Evolutionary conservation across 352 stramenopile species (phyloP).

Genomic region (Pythium dissimile): DNA sequence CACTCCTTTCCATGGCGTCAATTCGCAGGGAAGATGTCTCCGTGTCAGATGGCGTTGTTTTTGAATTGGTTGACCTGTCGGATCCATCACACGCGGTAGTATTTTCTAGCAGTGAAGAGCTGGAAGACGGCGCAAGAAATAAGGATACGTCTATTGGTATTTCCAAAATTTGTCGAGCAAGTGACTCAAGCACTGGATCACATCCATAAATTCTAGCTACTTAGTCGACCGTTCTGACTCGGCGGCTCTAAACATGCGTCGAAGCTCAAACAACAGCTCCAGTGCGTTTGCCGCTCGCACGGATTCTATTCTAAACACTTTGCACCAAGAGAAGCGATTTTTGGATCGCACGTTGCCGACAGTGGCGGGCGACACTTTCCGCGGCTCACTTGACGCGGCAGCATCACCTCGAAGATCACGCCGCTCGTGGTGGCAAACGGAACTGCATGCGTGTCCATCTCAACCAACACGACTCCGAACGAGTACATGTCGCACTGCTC

Average conservation of each 20-base stretch:
- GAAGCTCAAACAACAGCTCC: not conserved
- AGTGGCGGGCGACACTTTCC: not conserved
- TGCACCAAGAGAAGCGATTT: not conserved
- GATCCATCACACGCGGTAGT: no score
- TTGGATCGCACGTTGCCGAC: not conserved
- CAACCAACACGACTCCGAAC: constrained; percentile 42
- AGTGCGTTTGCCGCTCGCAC: not conserved
- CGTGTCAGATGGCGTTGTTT: no score
- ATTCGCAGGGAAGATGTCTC: no score
- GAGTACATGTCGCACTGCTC: constrained; percentile 47
- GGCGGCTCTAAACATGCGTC: not conserved
- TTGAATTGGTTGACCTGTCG: no score
- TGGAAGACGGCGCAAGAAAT: no score
- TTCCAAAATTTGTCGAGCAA: no score
- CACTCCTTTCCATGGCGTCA: no score
- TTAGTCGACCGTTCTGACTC: no score
- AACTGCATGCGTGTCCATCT: not conserved
- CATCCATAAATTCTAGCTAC: no score
- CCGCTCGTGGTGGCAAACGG: not conserved
- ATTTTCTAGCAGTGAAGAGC: no score
- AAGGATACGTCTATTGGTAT: no score
- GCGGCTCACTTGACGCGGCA: not conserved
- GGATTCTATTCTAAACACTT: not conserved
- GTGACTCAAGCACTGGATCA: no score
- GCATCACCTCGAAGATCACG: not conserved